phyloP scores from a whole-genome alignment of 1,284 basidiomycete species.

The Cryptococcus sp. region DNA sequence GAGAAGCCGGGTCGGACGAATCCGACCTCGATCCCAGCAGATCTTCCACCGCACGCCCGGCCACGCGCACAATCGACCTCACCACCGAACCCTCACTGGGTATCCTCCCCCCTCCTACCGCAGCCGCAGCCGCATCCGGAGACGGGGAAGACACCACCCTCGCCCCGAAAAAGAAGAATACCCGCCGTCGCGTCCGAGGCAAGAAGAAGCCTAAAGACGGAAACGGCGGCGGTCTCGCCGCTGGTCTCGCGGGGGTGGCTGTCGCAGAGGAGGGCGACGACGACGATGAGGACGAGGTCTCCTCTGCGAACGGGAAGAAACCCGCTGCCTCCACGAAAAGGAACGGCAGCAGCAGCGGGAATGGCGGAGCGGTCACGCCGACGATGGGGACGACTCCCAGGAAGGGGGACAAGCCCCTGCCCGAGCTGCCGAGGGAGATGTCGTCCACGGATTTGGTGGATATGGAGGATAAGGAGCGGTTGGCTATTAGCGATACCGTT shows the following conservation, averaged over 20 bases:
- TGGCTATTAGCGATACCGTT: constrained; percentile 70
- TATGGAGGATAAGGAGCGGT: constrained; percentile 43
- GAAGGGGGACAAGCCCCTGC: constrained; percentile 38
- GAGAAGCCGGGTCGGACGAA: too few relatives aligned
- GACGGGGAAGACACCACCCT: constrained; percentile 10
- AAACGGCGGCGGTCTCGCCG: constrained; percentile 8
- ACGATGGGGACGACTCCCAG: not conserved
- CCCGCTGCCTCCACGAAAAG: not conserved
- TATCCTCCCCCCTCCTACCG: not conserved
- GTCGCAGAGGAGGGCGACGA: constrained; percentile 50
- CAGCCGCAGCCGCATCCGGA: too few relatives aligned
- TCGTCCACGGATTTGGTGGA: constrained; percentile 29
- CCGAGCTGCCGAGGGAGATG: constrained; percentile 40
- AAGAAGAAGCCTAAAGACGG: constrained; percentile 39
- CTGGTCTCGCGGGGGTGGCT: constrained; percentile 52
- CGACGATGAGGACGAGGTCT: constrained; percentile 39
- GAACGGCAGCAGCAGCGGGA: constrained; percentile 12
- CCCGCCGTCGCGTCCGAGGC: constrained; percentile 32
- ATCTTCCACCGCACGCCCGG: not conserved
- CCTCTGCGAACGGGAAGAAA: too few relatives aligned
- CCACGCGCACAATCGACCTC: not conserved
- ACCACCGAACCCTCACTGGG: not conserved
- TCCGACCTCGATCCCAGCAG: not conserved
- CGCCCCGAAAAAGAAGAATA: constrained; percentile 35
- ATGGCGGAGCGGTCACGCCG: not conserved